These are phyloP conservation scores for Rosa lucieae DNA, from an alignment of 306 rosid genomes.

Conservation along the genomic window DNA sequence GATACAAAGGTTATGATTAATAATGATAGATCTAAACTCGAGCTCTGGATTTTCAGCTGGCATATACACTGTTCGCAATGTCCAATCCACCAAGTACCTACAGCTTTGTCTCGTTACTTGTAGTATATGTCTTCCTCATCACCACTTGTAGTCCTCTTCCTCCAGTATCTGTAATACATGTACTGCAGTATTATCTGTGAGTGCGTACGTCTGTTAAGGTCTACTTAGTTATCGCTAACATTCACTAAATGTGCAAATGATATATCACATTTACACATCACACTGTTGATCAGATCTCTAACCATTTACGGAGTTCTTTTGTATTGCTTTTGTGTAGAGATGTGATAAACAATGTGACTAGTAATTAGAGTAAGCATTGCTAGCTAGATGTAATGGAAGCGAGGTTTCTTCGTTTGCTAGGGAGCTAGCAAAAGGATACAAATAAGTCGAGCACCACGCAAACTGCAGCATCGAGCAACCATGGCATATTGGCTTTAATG, in stretches of 20 bases:
- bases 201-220: conserved; percentile 37
- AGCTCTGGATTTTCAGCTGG: not conserved
- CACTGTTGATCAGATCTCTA: not conserved
- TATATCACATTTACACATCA: not conserved
- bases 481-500: conserved; percentile 83
- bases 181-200: conserved; percentile 76
- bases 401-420: not conserved
- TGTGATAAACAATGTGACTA: not conserved
- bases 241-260: not conserved
- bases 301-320: not conserved
- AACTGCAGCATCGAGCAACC: conserved; percentile 88
- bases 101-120: conserved; percentile 37
- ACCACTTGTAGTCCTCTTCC: conserved; percentile 9
- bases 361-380: not conserved
- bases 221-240: not conserved
- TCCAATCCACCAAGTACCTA: not conserved
- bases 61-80: not conserved
- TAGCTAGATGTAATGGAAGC: not conserved
- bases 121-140: conserved; percentile 27
- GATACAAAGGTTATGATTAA: not conserved
- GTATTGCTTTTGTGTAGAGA: not conserved
- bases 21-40: not conserved
- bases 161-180: conserved; percentile 42
- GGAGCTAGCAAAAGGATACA: conserved; percentile 59
- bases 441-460: conserved; percentile 87